Conservation (phyloP, 768 basidiomycete genomes). For the Leccinum pellstonianum region DNA sequence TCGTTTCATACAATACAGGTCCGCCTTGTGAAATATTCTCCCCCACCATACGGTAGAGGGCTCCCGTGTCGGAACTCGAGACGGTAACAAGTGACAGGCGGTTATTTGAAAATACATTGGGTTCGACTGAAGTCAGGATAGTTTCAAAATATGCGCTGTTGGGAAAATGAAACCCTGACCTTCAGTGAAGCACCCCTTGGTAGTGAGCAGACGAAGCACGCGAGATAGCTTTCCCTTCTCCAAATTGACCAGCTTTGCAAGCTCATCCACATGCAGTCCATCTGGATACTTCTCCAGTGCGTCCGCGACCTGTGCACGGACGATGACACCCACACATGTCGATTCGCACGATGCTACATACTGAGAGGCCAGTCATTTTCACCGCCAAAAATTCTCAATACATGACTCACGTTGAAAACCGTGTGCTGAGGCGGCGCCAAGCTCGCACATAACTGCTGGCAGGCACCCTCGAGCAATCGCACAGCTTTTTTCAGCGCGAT, state of each 20-base stretch:
- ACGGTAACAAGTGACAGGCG: constrained; percentile 31
- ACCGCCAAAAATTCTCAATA: background rate
- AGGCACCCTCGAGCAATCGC: constrained; percentile 27
- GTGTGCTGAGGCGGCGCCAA: constrained; percentile 30
- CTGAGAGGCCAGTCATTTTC: constrained; percentile 1
- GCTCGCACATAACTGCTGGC: constrained; percentile 27
- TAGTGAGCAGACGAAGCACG: constrained; percentile 31
- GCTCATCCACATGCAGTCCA: constrained; percentile 28
- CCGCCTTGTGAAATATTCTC: constrained; percentile 16
- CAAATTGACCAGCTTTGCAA: constrained; percentile 23
- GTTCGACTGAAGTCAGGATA: constrained; percentile 16
- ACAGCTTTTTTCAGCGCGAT: constrained; percentile 26
- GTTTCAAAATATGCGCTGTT: background rate
- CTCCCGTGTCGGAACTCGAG: constrained; percentile 12
- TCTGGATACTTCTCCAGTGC: constrained; percentile 23
- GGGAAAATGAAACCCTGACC: background rate
- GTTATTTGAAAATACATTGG: constrained; percentile 33
- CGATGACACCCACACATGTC: constrained; percentile 17
- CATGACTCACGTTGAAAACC: constrained; percentile 21
- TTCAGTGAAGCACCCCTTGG: constrained; percentile 21
- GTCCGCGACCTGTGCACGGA: background rate
- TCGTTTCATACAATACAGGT: constrained; percentile 22
- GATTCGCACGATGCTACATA: constrained; percentile 24
- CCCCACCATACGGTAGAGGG: constrained; percentile 5
- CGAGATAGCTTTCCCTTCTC: constrained; percentile 31